These are phyloP conservation scores for Cicer cuneatum DNA, from an alignment of 306 rosid genomes.

Conservation along the genomic window DNA sequence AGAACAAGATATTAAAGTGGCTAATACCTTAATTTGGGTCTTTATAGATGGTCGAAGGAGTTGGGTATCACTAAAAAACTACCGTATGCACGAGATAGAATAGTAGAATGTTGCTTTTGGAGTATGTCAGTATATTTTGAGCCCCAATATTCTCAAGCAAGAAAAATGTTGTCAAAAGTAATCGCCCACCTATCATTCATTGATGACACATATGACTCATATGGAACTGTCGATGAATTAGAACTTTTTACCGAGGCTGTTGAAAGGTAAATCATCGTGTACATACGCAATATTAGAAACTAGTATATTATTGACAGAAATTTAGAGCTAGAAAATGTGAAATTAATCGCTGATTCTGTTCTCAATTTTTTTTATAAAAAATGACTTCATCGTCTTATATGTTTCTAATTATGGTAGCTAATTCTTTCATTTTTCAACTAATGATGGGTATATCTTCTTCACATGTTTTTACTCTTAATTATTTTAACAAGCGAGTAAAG, in stretches of 20 bases:
- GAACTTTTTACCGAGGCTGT: slow-evolving; percentile 11
- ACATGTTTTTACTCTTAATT: no score
- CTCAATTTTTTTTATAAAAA: no score
- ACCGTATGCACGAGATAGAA: slow-evolving; percentile 38
- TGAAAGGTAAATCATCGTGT: not conserved
- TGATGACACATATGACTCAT: slow-evolving; percentile 22
- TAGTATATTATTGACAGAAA: no score
- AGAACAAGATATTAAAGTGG: not conserved
- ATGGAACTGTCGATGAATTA: not conserved
- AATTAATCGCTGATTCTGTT: no score
- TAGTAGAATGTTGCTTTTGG: slow-evolving; percentile 39
- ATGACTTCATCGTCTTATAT: no score
- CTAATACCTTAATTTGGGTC: not conserved
- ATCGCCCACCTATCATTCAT: not conserved
- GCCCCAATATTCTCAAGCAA: slow-evolving; percentile 39
- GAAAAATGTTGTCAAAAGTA: slow-evolving; percentile 18
- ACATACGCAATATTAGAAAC: no score
- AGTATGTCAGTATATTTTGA: slow-evolving; percentile 14
- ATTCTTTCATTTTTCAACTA: no score
- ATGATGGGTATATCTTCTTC: not conserved
- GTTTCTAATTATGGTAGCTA: no score
- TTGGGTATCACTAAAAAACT: not conserved
- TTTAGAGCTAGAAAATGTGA: not conserved
- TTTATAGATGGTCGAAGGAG: slow-evolving; percentile 12
- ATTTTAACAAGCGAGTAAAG: no score